Base-by-base conservation (phyloP, 345 rosid genomes). In the Bruguiera parviflora region DNA sequence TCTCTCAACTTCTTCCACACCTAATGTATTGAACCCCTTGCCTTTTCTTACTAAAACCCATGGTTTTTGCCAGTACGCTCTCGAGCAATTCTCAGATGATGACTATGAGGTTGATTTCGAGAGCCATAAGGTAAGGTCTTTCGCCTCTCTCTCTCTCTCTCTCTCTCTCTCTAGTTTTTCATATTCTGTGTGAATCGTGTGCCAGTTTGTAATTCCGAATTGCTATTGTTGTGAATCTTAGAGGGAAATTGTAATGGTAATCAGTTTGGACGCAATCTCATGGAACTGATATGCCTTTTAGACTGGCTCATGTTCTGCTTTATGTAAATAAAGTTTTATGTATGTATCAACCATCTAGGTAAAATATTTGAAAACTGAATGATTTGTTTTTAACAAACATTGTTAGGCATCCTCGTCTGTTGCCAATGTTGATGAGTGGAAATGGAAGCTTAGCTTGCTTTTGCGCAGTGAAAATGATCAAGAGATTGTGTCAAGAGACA, bases 351-450 rank as follows among this genome's bases (percentile, higher is more conserved):
- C 49, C 13, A 13, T 43, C 18, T 3, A 11, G 18, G 24, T 43
- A 24, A 9, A 73, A 58, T 60, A 22, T 39, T 56, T 31, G 53
- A 28, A n/a, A 65, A 47, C n/a, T 65, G 33, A 24, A 24, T 53
- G 64, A 6, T 28, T 11, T 21, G 43, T 43, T 63, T 15, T 49
- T 21, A 21, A 52, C 18, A 13, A 22, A 65, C 67, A 63, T 63
- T 83, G 66, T 31, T 65, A 92, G 99, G 98, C 96, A 28, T 95
- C 99, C 61, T 95, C 97, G 51, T 84, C 99, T 3, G 97, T 92
- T 70, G 96, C 88, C 73, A 95, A 95, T 81, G 84, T 95, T 63
- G 88, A 92, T 68, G 98, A 90, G 71, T 95, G 99, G 99, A 95
- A 92, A 75, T 95, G 99, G 99, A 95, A 95, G 79, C 90, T 95